Base-by-base conservation (phyloP, 345 rosid species). In the Erodium maritimum region DNA sequence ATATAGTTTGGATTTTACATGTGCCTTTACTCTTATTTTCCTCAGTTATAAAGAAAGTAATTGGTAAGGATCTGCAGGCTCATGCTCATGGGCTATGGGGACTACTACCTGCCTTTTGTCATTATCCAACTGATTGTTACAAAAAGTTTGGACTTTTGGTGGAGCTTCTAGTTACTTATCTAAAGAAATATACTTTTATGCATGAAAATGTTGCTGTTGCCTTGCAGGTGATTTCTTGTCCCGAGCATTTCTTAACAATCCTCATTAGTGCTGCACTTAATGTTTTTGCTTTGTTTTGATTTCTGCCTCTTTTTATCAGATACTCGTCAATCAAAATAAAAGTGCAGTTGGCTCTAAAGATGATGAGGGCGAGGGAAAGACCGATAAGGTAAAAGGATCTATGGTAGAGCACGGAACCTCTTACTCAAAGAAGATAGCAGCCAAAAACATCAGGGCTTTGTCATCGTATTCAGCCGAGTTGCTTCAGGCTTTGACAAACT, bases 241-340 rank as follows among this genome's bases (percentile, higher is more conserved):
- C 8, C 52, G n/a, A 9, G 52, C 23, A 5, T 37, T 37, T 57
- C 46, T 34, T 54, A n/a, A 58, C 24, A 17, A 25, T 16, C 19
- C 23, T 22, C 21, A 52, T 34, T 51, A 11, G 9, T 29, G 37
- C 9, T 29, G 37, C 37, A 29, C 9, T 11, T 29, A 22, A 48
- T 71, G 50, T 53, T 58, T 24, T 16, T 58, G 18, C 14, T 55
- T 23, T 55, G 50, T 12, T 42, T 18, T 9, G 46, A 18, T 34
- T 54, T 42, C 55, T 54, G 46, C 6, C 56, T 19, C 61, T 19
- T 5, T 1, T 29, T 59, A 54, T n/a, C 46, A 62, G 71, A 37
- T 79, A 73, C 86, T 93, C 73, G 95, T 93, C 63, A 82, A 78
- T 75, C 88, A 93, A 73, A 93, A 85, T 67, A 85, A 63, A 69